Percentiles rank a stretch among this genome's conserved stretches.
Conservation (phyloP, 75 land plant species). For the Isoetes taiwanensis region DNA sequence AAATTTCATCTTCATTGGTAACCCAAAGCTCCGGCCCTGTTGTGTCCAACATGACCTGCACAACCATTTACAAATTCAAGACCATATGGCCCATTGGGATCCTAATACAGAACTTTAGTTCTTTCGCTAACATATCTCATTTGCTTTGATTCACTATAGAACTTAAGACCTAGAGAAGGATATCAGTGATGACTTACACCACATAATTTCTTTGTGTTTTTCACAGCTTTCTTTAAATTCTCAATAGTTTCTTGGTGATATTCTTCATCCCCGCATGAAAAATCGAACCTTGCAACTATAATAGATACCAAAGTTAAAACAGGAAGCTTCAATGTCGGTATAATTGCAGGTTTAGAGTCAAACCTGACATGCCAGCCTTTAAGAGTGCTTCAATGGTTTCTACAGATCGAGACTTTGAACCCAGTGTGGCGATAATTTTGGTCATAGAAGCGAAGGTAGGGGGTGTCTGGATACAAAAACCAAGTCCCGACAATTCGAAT, state of each 20-base stretch:
- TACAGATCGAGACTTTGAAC: conserved; percentile 52
- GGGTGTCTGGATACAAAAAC: too few relatives aligned
- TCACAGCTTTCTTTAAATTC: conserved; percentile 58
- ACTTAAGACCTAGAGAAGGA: too few relatives aligned
- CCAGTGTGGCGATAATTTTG: conserved; percentile 56
- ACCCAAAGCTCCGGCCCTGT: background rate
- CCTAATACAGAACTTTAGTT: too few relatives aligned
- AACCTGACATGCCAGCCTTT: conserved; percentile 61
- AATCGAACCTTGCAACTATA: conserved; percentile 83
- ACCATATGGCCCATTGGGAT: background rate
- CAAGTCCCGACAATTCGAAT: too few relatives aligned
- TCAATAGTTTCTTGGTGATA: conserved; percentile 85
- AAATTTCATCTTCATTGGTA: background rate
- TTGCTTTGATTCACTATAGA: too few relatives aligned
- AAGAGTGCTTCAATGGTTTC: conserved; percentile 45
- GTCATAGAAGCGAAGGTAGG: conserved; percentile 37
- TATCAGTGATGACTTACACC: conserved; percentile 34
- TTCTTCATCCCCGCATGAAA: conserved; percentile 62
- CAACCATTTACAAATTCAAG: background rate
- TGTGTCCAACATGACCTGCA: conserved; percentile 5
- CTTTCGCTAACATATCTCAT: too few relatives aligned
- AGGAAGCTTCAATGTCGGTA: too few relatives aligned
- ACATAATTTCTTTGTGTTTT: conserved; percentile 59
- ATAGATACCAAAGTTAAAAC: too few relatives aligned
- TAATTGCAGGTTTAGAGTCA: too few relatives aligned